phyloP scores from a whole-genome alignment of 768 basidiomycete genomes.

The Leucogyrophana mollusca region DNA sequence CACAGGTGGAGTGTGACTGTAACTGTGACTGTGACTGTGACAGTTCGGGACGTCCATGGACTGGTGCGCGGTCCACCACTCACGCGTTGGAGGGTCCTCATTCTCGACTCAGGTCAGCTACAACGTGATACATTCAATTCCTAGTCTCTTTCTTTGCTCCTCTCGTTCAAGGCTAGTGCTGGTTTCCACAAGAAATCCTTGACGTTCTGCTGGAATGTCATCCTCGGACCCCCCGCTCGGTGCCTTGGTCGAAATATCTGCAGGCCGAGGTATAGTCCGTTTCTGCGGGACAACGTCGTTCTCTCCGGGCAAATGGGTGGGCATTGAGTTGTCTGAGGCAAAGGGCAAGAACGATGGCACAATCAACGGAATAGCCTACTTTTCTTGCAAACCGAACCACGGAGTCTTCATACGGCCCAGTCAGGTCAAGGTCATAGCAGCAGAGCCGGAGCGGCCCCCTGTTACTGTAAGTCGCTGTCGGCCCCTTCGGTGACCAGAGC shows the following conservation, averaged over 20 bases:
- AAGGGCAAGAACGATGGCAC: conserved; percentile 97
- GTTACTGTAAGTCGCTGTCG: conserved; percentile 20
- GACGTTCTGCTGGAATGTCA: conserved; percentile 28
- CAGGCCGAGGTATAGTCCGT: conserved; percentile 81
- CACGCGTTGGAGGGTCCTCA: background rate
- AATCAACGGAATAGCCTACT: conserved; percentile 78
- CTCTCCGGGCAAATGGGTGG: conserved; percentile 90
- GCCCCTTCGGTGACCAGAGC: background rate
- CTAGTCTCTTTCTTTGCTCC: conserved; percentile 7
- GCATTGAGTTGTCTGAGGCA: conserved; percentile 79
- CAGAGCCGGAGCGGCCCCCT: conserved; percentile 23
- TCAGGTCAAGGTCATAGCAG: conserved; percentile 68
- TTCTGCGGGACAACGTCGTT: conserved; percentile 86
- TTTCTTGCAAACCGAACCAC: conserved; percentile 68
- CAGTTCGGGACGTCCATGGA: too few species aligned
- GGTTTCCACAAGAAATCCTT: conserved; percentile 4
- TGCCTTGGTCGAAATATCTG: conserved; percentile 75
- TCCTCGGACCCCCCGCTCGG: conserved; percentile 52
- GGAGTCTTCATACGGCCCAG: conserved; percentile 91
- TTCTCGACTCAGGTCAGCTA: background rate
- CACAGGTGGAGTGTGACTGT: too few species aligned
- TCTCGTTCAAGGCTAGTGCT: conserved; percentile 1
- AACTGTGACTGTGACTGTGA: too few species aligned
- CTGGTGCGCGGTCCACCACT: background rate
- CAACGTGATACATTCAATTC: background rate